Evolutionary conservation across 1,284 basidiomycete species (phyloP).

Genomic region (Inonotus obliquus): DNA sequence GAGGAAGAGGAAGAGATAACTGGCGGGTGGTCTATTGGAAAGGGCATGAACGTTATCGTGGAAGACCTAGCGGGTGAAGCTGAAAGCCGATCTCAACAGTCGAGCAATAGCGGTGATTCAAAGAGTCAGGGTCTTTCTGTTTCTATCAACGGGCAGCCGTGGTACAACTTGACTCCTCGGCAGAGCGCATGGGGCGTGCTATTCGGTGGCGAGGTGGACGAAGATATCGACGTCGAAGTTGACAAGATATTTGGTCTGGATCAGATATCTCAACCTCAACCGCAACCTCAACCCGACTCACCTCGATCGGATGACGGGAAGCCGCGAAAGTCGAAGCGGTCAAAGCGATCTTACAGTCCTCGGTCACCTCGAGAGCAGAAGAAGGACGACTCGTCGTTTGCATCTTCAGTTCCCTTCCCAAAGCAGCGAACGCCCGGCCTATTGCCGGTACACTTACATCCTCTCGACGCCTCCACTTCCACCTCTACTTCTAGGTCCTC

Average conservation of each 20-base stretch:
- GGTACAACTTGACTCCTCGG: constrained; percentile 14
- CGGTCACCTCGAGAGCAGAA: neutral
- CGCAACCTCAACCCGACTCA: neutral
- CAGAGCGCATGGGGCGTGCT: constrained; percentile 14
- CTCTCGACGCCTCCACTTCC: neutral
- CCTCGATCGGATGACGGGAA: constrained; percentile 2
- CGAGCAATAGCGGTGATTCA: neutral
- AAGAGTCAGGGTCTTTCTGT: constrained; percentile 4
- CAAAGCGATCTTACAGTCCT: constrained; percentile 10
- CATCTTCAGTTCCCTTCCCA: neutral
- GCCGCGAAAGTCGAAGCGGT: constrained; percentile 15
- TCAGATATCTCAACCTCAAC: neutral
- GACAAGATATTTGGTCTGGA: constrained; percentile 14
- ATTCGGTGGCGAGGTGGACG: constrained; percentile 13
- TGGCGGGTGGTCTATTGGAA: constrained; percentile 1
- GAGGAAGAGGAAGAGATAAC: constrained; percentile 32
- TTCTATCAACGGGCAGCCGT: constrained; percentile 10
- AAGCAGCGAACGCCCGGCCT: neutral
- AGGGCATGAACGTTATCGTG: constrained; percentile 12
- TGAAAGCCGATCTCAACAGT: constrained; percentile 25
- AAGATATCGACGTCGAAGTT: constrained; percentile 11
- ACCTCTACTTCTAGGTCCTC: neutral
- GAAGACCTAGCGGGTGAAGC: constrained; percentile 25
- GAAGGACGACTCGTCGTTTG: neutral
- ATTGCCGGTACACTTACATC: constrained; percentile 10